These are phyloP conservation scores for Amauroascus niger DNA, from an alignment of 2,329 filamentous ascomycete species.

Conservation along the genomic window DNA sequence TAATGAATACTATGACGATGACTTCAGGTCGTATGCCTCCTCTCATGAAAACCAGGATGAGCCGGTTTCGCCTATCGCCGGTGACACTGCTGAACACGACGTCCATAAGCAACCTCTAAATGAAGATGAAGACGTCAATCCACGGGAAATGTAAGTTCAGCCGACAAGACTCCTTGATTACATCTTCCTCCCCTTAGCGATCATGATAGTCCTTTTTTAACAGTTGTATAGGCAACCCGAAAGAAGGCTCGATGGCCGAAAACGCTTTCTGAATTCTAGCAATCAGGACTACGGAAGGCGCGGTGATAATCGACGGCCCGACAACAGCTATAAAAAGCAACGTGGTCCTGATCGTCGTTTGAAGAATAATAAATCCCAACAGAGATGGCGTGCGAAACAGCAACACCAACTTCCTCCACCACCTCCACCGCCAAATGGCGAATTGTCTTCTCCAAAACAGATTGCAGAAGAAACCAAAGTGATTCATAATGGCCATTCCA, in stretches of 20 bases:
- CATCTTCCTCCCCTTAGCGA: background rate
- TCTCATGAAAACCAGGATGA: background rate
- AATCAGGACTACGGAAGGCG: background rate
- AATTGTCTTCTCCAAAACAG: background rate
- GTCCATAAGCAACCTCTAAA: background rate
- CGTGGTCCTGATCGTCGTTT: background rate
- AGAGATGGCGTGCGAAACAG: background rate
- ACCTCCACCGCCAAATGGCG: slow-evolving; percentile 4
- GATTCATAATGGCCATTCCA: background rate
- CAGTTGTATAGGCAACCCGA: background rate
- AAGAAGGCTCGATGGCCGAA: background rate
- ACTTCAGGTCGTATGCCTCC: background rate
- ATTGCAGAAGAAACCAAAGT: background rate
- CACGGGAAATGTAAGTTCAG: background rate
- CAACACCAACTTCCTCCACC: background rate
- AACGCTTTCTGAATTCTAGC: background rate
- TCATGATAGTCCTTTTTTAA: background rate
- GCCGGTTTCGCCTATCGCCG: background rate
- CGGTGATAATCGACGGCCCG: background rate
- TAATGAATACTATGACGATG: background rate
- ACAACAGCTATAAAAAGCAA: background rate
- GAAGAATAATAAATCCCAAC: slow-evolving; percentile 1
- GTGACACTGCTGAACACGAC: background rate
- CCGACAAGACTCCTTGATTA: background rate
- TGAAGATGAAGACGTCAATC: background rate